These are phyloP conservation scores for Russula griseocarnosa DNA, from an alignment of 768 basidiomycete genomes.

Conservation along the genomic window DNA sequence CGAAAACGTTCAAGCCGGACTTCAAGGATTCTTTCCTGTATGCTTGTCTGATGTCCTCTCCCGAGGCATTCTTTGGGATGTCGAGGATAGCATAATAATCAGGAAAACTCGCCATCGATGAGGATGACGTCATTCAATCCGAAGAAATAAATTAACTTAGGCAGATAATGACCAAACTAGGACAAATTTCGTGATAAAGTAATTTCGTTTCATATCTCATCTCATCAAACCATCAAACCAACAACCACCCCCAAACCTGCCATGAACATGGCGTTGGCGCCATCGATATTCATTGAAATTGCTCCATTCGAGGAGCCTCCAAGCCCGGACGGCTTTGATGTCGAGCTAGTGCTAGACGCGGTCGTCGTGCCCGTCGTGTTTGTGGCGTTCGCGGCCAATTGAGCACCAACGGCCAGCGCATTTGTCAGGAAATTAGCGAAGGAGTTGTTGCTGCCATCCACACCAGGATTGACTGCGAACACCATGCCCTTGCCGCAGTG, in stretches of 20 bases:
- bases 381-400: neutral
- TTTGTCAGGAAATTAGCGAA: slow-evolving; percentile 8
- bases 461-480: slow-evolving; percentile 32
- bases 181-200: neutral
- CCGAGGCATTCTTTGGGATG: slow-evolving; percentile 52
- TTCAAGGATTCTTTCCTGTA: slow-evolving; percentile 78
- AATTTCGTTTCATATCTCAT: neutral
- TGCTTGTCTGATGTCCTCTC: slow-evolving; percentile 69
- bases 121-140: neutral
- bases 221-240: neutral
- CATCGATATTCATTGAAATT: neutral
- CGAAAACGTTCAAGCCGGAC: slow-evolving; percentile 35
- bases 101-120: slow-evolving; percentile 65
- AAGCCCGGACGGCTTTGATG: neutral
- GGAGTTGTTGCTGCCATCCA: neutral
- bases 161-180: neutral
- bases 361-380: neutral
- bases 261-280: neutral
- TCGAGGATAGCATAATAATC: slow-evolving; percentile 71
- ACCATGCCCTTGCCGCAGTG: slow-evolving; percentile 34
- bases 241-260: neutral
- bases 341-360: neutral
- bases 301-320: neutral
- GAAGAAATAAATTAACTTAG: neutral
- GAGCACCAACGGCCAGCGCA: slow-evolving; percentile 11